Evolutionary conservation across 208 protist species (phyloP).

Genomic region (Trypanosoma conorhini): DNA sequence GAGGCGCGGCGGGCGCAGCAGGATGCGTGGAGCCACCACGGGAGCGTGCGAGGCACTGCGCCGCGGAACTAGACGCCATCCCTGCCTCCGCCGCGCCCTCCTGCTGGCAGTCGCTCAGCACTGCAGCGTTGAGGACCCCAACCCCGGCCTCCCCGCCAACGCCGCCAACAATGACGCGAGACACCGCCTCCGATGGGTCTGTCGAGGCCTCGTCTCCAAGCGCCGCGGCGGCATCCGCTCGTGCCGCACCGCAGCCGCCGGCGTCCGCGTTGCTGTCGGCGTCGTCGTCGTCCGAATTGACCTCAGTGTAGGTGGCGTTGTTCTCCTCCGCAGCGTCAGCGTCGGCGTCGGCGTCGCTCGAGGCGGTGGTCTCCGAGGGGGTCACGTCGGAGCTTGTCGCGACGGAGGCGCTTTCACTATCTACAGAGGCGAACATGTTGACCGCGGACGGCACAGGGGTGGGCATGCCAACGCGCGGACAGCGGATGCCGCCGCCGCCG

Average conservation of each 20-base stretch:
- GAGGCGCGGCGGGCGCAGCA: not conserved
- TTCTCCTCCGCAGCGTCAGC: constrained; percentile 33
- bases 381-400: constrained; percentile 57
- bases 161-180: not conserved
- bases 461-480: constrained; percentile 39
- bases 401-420: constrained; percentile 36
- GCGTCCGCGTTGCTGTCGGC: not conserved
- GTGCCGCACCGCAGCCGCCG: not conserved
- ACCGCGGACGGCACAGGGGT: constrained; percentile 59
- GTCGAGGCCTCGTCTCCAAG: not conserved
- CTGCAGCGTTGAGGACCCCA: not conserved
- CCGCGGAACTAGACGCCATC: not conserved
- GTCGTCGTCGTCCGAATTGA: not conserved
- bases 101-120: not conserved
- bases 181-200: not conserved
- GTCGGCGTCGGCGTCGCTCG: not conserved
- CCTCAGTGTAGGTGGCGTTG: constrained; percentile 7
- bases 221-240: not conserved
- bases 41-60: not conserved
- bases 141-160: too few species aligned
- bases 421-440: constrained; percentile 51
- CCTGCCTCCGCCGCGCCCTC: not conserved
- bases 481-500: not conserved
- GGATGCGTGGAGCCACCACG: not conserved
- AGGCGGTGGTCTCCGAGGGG: constrained; percentile 35